Percentiles rank a stretch among this genome's conserved stretches.
Conservation (phyloP, 2,329 filamentous ascomycete species). For the Diaporthe helianthi region DNA sequence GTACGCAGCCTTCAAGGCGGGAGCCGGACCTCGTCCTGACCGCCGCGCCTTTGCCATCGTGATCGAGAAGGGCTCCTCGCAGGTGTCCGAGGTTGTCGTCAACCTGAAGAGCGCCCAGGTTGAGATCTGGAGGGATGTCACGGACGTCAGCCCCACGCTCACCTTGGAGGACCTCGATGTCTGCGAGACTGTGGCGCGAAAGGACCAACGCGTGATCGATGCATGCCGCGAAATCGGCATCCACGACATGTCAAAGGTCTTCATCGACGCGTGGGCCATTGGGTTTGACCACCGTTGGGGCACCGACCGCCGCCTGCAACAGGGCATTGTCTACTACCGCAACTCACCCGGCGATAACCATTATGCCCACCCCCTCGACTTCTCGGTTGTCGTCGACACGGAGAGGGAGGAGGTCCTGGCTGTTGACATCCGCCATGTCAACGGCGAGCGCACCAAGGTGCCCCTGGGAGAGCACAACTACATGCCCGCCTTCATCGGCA, state of each 20-base stretch:
- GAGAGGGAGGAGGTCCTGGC: constrained; percentile 79
- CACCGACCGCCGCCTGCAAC: constrained; percentile 78
- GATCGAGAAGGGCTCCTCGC: constrained; percentile 47
- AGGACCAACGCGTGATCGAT: constrained; percentile 86
- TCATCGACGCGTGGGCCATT: constrained; percentile 96
- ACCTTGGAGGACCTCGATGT: constrained; percentile 88
- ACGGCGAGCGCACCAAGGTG: constrained; percentile 76
- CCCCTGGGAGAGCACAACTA: constrained; percentile 82
- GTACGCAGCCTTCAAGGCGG: constrained; percentile 66
- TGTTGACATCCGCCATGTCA: constrained; percentile 81
- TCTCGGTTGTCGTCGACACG: constrained; percentile 89
- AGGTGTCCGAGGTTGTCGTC: constrained; percentile 60
- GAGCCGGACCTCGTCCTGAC: constrained; percentile 54
- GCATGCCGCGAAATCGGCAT: constrained; percentile 86
- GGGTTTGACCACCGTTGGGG: constrained; percentile 93
- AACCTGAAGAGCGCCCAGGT: constrained; percentile 50
- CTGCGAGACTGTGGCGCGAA: constrained; percentile 78
- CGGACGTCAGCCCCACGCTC: constrained; percentile 59
- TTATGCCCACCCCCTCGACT: constrained; percentile 90
- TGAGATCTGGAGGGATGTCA: constrained; percentile 55
- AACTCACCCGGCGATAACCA: constrained; percentile 85
- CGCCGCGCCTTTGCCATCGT: constrained; percentile 60
- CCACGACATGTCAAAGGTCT: constrained; percentile 92
- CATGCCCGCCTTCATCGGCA: constrained; percentile 68
- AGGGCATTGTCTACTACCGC: constrained; percentile 95